phyloP scores from a whole-genome alignment of 352 stramenopile species.

The Globisporangium abappressorium region DNA sequence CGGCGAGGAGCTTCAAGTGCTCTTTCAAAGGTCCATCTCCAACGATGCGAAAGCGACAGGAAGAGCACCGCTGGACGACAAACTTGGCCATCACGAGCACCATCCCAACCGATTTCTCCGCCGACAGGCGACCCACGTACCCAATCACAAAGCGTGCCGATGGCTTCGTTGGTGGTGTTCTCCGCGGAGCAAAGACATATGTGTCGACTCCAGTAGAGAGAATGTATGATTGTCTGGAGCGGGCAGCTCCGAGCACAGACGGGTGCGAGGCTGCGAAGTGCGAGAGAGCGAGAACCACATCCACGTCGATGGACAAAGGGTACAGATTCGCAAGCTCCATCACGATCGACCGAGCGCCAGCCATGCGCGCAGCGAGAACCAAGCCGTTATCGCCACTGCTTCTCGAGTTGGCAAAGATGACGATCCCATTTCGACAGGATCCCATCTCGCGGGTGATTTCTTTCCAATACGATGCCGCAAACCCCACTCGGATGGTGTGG shows the following conservation, averaged over 20 bases:
- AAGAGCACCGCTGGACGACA: conserved; percentile 21
- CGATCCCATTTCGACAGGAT: conserved; percentile 32
- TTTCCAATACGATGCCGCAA: conserved; percentile 27
- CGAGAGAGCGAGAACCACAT: conserved; percentile 51
- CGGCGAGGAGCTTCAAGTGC: conserved; percentile 23
- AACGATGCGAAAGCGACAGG: conserved; percentile 30
- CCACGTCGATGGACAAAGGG: conserved; percentile 32
- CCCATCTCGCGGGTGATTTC: conserved; percentile 22
- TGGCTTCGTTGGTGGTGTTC: neutral
- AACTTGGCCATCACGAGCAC: conserved; percentile 30
- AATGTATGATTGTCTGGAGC: conserved; percentile 24
- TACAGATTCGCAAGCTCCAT: conserved; percentile 57
- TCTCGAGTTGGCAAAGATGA: conserved; percentile 50
- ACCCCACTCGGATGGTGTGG: conserved; percentile 22
- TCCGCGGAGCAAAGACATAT: conserved; percentile 29
- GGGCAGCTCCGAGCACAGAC: conserved; percentile 29
- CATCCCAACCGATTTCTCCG: conserved; percentile 50
- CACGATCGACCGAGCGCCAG: conserved; percentile 33
- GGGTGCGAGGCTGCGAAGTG: conserved; percentile 48
- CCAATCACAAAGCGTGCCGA: conserved; percentile 34
- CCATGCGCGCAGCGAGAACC: conserved; percentile 31
- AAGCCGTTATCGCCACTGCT: conserved; percentile 30
- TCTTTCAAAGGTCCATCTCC: conserved; percentile 35
- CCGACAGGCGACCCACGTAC: conserved; percentile 41
- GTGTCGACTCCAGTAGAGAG: conserved; percentile 44